Conservation (phyloP, 2,329 filamentous ascomycete species). For the Ophiosphaerella narmari region DNA sequence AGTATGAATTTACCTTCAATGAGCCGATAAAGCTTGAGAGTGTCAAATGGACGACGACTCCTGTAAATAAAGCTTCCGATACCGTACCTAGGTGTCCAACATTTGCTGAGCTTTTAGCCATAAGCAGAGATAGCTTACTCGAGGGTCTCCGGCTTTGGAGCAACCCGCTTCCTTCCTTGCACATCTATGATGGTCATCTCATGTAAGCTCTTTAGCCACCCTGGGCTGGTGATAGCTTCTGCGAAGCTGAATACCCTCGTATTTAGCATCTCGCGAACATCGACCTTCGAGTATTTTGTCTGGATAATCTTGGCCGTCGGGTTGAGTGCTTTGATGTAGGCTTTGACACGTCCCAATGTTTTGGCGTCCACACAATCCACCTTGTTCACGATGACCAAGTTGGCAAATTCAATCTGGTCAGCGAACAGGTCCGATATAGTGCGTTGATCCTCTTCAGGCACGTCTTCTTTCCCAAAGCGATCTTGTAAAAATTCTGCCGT, state of each 20-base stretch:
- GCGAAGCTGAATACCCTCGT: slow-evolving; percentile 69
- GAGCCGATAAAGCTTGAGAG: slow-evolving; percentile 47
- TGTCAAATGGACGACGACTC: slow-evolving; percentile 54
- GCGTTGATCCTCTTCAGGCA: slow-evolving; percentile 67
- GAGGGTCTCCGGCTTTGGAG: slow-evolving; percentile 71
- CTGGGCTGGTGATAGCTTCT: slow-evolving; percentile 66
- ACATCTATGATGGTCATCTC: slow-evolving; percentile 68
- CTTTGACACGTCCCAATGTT: slow-evolving; percentile 55
- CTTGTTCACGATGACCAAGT: slow-evolving; percentile 75
- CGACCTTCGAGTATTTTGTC: slow-evolving; percentile 62
- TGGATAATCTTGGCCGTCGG: slow-evolving; percentile 68
- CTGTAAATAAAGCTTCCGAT: slow-evolving; percentile 73
- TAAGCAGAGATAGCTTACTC: slow-evolving; percentile 52
- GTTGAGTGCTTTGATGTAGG: slow-evolving; percentile 66
- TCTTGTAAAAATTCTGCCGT: slow-evolving; percentile 70
- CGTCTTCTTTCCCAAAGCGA: slow-evolving; percentile 61
- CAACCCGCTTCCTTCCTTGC: slow-evolving; percentile 58
- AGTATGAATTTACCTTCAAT: slow-evolving; percentile 52
- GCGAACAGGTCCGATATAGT: slow-evolving; percentile 77
- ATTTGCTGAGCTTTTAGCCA: no score
- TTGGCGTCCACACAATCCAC: slow-evolving; percentile 62
- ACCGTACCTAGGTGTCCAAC: slow-evolving; percentile 56
- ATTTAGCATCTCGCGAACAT: slow-evolving; percentile 67
- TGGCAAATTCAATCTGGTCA: slow-evolving; percentile 78
- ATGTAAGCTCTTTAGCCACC: slow-evolving; percentile 72